Evolutionary conservation across 208 protist species (phyloP).

Genomic region (Leishmania major): DNA sequence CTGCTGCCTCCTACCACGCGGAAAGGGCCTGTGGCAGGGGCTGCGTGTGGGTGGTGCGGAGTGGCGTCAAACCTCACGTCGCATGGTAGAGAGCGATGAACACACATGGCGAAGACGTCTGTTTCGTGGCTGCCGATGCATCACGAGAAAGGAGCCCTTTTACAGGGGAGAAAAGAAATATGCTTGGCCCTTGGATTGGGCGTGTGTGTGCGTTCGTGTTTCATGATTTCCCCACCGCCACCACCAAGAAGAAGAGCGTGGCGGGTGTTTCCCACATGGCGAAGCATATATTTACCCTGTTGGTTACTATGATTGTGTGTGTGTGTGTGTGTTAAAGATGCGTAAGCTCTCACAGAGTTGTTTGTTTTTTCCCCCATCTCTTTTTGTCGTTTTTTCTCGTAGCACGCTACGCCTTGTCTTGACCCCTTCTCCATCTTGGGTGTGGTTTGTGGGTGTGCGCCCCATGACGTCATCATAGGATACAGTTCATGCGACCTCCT

Average conservation of each 20-base stretch:
- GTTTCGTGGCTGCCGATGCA: not conserved
- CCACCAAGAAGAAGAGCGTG: no score
- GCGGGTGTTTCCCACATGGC: no score
- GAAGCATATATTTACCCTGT: not conserved
- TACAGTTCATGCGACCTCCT: no score
- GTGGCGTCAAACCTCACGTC: not conserved
- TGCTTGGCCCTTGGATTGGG: not conserved
- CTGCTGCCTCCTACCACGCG: no score
- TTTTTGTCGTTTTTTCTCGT: not conserved
- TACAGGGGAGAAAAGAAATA: not conserved
- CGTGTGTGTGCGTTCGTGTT: not conserved
- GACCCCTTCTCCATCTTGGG: no score
- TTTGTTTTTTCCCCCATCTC: not conserved
- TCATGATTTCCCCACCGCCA: no score
- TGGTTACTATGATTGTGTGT: not conserved
- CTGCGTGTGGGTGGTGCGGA: no score
- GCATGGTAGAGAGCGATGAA: not conserved
- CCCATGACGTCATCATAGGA: no score
- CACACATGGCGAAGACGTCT: not conserved
- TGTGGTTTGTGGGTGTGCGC: no score
- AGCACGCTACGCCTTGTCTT: not conserved
- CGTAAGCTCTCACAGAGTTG: conserved; percentile 3
- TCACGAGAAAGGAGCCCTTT: not conserved
- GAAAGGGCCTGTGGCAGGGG: no score
- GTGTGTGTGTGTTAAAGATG: not conserved